These are phyloP conservation scores for Pythium aphanidermatum DNA, from an alignment of 352 stramenopile genomes.

Conservation along the genomic window DNA sequence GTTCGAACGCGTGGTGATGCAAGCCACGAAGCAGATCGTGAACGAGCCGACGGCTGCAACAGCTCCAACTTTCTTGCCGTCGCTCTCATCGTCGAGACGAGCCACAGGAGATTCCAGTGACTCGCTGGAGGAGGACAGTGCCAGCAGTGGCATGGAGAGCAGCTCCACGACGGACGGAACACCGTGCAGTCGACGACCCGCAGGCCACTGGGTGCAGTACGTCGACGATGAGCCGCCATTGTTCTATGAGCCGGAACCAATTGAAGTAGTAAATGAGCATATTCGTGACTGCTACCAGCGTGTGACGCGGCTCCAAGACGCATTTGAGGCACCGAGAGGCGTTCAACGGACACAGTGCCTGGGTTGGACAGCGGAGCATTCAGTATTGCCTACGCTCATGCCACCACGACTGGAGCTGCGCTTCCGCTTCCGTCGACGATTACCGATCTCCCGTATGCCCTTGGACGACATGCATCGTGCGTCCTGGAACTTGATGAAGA, in stretches of 20 bases:
- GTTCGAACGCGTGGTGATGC: conserved; percentile 13
- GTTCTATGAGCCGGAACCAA: conserved; percentile 17
- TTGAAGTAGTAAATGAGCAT: conserved; percentile 7
- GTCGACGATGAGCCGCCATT: conserved; percentile 15
- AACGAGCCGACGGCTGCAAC: conserved; percentile 9
- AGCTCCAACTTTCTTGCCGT: not conserved
- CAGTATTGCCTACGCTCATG: not conserved
- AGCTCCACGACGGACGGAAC: not conserved
- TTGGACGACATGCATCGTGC: conserved; percentile 11
- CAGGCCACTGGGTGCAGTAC: conserved; percentile 17
- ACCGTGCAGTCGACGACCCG: not conserved
- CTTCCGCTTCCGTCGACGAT: conserved; percentile 13
- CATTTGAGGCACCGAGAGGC: not conserved
- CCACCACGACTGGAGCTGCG: conserved; percentile 9
- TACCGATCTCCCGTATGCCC: conserved; percentile 8
- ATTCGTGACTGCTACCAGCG: conserved; percentile 14
- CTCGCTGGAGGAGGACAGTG: conserved; percentile 10
- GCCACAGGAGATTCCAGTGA: not conserved
- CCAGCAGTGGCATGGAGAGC: conserved; percentile 7
- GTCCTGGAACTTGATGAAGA: conserved; percentile 12
- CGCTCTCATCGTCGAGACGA: not conserved
- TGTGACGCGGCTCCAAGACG: conserved; percentile 6
- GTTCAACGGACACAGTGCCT: conserved; percentile 12
- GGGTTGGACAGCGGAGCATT: conserved; percentile 16
- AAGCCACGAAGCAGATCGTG: conserved; percentile 12